phyloP scores from a whole-genome alignment of 2,329 filamentous ascomycete genomes.

The Scytalidium lignicola region DNA sequence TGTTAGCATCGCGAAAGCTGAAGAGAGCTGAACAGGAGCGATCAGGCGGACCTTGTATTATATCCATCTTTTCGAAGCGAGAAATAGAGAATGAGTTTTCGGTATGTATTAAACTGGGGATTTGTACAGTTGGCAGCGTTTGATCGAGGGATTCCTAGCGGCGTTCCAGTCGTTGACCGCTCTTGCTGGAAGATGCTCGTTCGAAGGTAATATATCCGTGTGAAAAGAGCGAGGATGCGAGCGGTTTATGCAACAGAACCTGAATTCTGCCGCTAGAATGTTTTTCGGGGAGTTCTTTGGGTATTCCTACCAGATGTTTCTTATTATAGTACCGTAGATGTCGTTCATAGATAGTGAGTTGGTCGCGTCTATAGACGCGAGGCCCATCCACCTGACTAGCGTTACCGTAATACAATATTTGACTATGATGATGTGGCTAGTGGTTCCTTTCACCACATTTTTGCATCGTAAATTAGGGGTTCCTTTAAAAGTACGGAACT shows the following conservation, averaged over 20 bases:
- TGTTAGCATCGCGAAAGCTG: not conserved
- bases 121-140: not conserved
- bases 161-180: not conserved
- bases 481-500: too few relatives aligned
- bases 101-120: not conserved
- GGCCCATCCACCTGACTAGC: not conserved
- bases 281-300: not conserved
- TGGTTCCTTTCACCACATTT: too few relatives aligned
- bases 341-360: not conserved
- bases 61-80: conserved; percentile 10
- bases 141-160: not conserved
- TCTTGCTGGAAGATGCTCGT: not conserved
- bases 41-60: conserved; percentile 14
- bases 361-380: not conserved
- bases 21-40: not conserved
- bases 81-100: not conserved
- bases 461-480: too few relatives aligned
- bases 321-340: not conserved
- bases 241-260: not conserved
- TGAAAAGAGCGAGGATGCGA: not conserved
- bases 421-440: too few relatives aligned
- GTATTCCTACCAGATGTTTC: not conserved
- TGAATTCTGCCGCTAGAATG: not conserved
- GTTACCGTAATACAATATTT: not conserved
- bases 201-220: not conserved